Evolutionary conservation across 1,284 basidiomycete species (phyloP).

Genomic region (Malassezia caprae): DNA sequence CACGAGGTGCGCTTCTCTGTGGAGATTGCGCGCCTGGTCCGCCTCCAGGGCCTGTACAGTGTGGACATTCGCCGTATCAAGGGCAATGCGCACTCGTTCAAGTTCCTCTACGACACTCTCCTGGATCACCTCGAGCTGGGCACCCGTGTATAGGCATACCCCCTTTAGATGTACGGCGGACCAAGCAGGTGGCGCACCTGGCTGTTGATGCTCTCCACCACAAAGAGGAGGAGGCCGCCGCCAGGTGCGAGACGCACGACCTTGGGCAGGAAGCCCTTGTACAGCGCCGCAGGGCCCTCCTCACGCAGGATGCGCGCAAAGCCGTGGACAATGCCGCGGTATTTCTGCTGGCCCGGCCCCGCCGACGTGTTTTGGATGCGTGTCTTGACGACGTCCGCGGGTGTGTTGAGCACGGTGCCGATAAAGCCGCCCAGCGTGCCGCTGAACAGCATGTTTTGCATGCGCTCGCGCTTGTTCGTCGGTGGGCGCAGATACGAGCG

Average conservation of each 20-base stretch:
- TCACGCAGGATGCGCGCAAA: conserved; percentile 71
- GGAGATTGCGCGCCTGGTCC: conserved; percentile 43
- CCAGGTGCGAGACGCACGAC: conserved; percentile 73
- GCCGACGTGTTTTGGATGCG: conserved; percentile 67
- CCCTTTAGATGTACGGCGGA: conserved; percentile 31
- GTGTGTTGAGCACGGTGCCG: conserved; percentile 67
- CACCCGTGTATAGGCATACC: conserved; percentile 2
- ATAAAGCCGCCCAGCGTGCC: conserved; percentile 82
- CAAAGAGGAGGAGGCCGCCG: conserved; percentile 78
- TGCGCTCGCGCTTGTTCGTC: conserved; percentile 56
- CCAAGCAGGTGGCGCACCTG: conserved; percentile 33
- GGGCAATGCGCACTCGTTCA: conserved; percentile 44
- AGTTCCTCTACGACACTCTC: conserved; percentile 43
- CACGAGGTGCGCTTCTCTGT: conserved; percentile 46
- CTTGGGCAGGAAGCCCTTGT: conserved; percentile 72
- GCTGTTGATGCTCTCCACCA: conserved; percentile 33
- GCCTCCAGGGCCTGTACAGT: conserved; percentile 42
- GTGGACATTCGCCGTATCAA: conserved; percentile 44
- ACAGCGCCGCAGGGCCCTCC: conserved; percentile 78
- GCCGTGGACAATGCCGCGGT: conserved; percentile 68
- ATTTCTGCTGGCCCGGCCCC: conserved; percentile 56
- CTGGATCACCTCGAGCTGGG: conserved; percentile 30
- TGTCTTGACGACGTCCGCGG: conserved; percentile 86
- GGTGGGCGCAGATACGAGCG: conserved; percentile 70
- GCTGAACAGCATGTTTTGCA: conserved; percentile 85